A percentile compares a stretch with the other conserved stretches of the same genome.
Evolutionary conservation across 2,329 filamentous ascomycete genomes (phyloP).

Genomic region (Monosporascus sp.): DNA sequence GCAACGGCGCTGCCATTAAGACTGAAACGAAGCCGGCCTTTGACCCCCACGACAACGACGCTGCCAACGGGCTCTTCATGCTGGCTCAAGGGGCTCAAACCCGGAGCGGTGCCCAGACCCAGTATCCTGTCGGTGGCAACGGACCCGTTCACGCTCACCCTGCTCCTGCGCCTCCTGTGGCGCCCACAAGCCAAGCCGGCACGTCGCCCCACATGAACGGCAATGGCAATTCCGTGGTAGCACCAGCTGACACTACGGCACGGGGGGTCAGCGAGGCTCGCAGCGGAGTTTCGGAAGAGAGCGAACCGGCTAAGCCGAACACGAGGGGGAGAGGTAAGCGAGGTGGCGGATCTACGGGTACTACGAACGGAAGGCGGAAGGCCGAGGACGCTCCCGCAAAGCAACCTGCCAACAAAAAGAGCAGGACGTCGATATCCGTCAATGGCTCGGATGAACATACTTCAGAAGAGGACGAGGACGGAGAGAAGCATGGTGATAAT

Average conservation of each 20-base stretch:
- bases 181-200: slow-evolving; percentile 30
- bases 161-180: slow-evolving; percentile 32
- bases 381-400: slow-evolving; percentile 62
- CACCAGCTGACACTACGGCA: slow-evolving; percentile 29
- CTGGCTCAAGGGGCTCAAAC: slow-evolving; percentile 64
- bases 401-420: slow-evolving; percentile 62
- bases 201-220: slow-evolving; percentile 48
- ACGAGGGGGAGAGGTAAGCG: slow-evolving; percentile 67
- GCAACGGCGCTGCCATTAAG: slow-evolving; percentile 40
- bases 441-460: slow-evolving; percentile 39
- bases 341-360: slow-evolving; percentile 33
- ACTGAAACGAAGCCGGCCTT: slow-evolving; percentile 52
- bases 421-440: slow-evolving; percentile 44
- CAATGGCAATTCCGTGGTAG: slow-evolving; percentile 41
- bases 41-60: slow-evolving; percentile 88
- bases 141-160: slow-evolving; percentile 46
- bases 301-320: slow-evolving; percentile 60
- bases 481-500: slow-evolving; percentile 50
- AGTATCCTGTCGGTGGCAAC: slow-evolving; percentile 39
- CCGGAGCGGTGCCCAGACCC: slow-evolving; percentile 47
- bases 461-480: slow-evolving; percentile 48
- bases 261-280: slow-evolving; percentile 61
- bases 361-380: slow-evolving; percentile 69
- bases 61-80: slow-evolving; percentile 89
- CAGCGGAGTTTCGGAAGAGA: slow-evolving; percentile 68